A percentile compares a stretch with the other conserved stretches of the same genome.
Conservation (phyloP, 148 eudicot species). For the Rhododendron vialii region DNA sequence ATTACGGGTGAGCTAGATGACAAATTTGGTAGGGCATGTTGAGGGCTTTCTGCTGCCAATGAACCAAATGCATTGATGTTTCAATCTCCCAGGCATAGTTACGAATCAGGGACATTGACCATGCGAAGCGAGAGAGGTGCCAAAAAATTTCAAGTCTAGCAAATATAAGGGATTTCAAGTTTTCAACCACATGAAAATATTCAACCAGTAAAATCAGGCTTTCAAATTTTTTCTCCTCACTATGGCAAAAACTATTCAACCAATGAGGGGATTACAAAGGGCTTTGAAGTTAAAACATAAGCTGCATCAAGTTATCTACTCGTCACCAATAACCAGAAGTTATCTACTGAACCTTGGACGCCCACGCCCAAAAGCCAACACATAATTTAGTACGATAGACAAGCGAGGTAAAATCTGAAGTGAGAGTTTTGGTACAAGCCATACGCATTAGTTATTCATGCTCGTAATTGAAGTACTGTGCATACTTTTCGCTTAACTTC, state of each 20-base stretch:
- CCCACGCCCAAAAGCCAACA: background rate
- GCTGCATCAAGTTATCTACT: background rate
- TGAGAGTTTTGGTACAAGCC: background rate
- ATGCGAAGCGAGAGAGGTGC: background rate
- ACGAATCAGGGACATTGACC: background rate
- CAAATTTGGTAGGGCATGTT: background rate
- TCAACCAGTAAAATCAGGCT: background rate
- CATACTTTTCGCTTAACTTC: background rate
- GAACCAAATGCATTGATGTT: background rate
- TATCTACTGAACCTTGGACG: background rate
- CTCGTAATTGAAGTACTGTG: background rate
- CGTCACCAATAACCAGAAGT: background rate
- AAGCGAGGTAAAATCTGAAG: background rate
- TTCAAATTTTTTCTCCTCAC: background rate
- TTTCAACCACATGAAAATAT: background rate
- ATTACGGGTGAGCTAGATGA: background rate
- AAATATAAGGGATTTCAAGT: background rate
- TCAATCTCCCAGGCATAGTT: background rate
- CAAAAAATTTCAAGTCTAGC: background rate
- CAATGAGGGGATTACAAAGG: background rate
- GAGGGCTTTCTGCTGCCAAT: background rate
- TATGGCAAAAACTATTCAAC: background rate
- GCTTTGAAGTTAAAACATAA: background rate
- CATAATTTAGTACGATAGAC: background rate
- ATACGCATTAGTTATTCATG: background rate